Conservation (phyloP, 1,284 basidiomycete genomes). For the Athelia psychrophila region DNA sequence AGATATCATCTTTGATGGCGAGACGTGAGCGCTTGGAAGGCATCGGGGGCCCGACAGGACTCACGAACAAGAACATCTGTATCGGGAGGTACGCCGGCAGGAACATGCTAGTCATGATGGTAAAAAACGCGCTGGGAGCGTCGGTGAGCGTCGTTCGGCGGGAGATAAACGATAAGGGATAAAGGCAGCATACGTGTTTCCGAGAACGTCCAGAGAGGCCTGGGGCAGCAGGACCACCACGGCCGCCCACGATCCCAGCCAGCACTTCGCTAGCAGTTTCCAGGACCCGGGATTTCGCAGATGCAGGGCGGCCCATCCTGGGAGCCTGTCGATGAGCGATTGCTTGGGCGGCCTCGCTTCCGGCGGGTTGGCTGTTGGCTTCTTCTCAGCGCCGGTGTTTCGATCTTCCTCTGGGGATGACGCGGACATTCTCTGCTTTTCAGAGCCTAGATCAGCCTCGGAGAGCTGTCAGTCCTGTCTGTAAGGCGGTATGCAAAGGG, state of each 20-base stretch:
- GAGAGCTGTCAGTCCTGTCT: too few relatives aligned
- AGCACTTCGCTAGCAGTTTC: constrained; percentile 21
- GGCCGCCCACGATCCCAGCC: constrained; percentile 18
- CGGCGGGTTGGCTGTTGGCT: too few relatives aligned
- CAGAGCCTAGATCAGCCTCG: too few relatives aligned
- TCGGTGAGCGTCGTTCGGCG: too few relatives aligned
- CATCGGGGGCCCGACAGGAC: too few relatives aligned
- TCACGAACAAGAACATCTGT: constrained; percentile 23
- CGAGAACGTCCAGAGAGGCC: constrained; percentile 18
- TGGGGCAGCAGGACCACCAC: constrained; percentile 22
- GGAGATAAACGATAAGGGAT: too few relatives aligned
- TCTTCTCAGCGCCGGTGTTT: too few relatives aligned
- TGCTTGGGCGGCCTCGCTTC: not conserved
- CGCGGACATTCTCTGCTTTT: too few relatives aligned
- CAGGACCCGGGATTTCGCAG: constrained; percentile 14
- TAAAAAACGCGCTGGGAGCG: constrained; percentile 18
- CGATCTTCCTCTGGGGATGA: too few relatives aligned
- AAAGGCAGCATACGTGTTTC: constrained; percentile 20
- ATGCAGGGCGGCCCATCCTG: constrained; percentile 17
- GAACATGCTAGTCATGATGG: constrained; percentile 19
- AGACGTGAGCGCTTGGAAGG: too few relatives aligned
- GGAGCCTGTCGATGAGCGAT: constrained; percentile 7
- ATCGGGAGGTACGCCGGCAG: constrained; percentile 24
- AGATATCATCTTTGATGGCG: constrained; percentile 33
- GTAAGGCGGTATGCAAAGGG: too few relatives aligned